Evolutionary conservation across 2,329 filamentous ascomycete species (phyloP), one percentile per base, ranked within the genome.

Genomic region (Diaporthe citrichinensis): DNA sequence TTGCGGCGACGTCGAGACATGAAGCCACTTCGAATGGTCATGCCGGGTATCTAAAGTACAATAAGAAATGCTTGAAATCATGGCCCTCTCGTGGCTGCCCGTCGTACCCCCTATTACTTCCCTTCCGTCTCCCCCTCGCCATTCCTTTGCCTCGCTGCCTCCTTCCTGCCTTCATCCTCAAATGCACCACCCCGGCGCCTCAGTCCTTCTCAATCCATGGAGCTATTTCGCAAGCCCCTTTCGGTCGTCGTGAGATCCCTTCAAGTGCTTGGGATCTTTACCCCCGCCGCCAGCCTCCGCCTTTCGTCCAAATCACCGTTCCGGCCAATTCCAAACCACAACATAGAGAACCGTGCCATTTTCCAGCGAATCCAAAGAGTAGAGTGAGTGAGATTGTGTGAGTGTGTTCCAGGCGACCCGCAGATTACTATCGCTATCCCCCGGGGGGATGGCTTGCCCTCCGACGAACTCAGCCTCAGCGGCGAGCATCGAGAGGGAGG

Each of bases 31-130:
- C 20, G 14, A 67, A n/a, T 14, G 41, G 28, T 10, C 59, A 34
- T 67, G 41, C 20, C 61, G 41, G 61, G 41, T 49, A 49, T 49
- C 61, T 34, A 31, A 23, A 49, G 31, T n/a, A 67, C 44, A 67
- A 36, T 51, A 36, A 51, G 23, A 31, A n/a, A 36, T 51, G 41
- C 61, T 68, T 25, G 25, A 2, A 65, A 49, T 8, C 41, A 41
- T 46, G 41, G 28, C 17, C 23, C 34, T n/a, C 28, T 31, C 14
- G 20, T 20, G 14, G 25, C 25, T 31, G 7, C 25, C 15, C 17
- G 25, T 31, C 20, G 8, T 34, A 6, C 14, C 59, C 25, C 31
- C 1, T 14, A 3, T 4, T 1, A 14, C 57, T n/a, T 41, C 23
- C 34, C n/a, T n/a, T n/a, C n/a, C n/a, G n/a, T n/a, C n/a, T n/a